Conservation (phyloP, 257 asterid genomes). For the Phtheirospermum japonicum region DNA sequence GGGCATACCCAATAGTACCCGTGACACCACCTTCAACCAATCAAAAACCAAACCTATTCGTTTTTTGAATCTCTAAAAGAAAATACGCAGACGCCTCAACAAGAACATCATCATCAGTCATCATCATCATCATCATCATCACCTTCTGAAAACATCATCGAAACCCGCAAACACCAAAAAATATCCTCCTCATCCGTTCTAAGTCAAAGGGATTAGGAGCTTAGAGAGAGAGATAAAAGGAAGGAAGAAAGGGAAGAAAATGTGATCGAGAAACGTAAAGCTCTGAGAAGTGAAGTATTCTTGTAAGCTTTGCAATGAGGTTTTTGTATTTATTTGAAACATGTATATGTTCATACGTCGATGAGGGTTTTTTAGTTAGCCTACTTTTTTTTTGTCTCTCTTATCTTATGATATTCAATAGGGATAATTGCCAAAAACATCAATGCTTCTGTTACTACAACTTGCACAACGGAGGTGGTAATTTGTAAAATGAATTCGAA, state of each 20-base stretch:
- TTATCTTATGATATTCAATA: background rate
- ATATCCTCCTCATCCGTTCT: constrained; percentile 51
- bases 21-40: constrained; percentile 32
- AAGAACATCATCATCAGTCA: constrained; percentile 29
- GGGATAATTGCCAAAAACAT: background rate
- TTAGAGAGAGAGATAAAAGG: constrained; percentile 80
- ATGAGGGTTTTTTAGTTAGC: background rate
- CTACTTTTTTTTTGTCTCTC: no score
- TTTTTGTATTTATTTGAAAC: background rate
- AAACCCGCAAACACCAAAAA: constrained; percentile 39
- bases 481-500: no score
- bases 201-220: constrained; percentile 60
- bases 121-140: constrained; percentile 21
- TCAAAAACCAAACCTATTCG: constrained; percentile 46
- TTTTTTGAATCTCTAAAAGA: constrained; percentile 53
- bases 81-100: constrained; percentile 55
- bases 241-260: constrained; percentile 69
- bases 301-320: background rate
- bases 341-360: background rate
- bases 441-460: no score
- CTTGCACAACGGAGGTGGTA: no score
- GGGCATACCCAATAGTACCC: constrained; percentile 59
- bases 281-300: background rate
- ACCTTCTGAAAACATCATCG: constrained; percentile 33
- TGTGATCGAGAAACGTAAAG: constrained; percentile 26